Conservation (phyloP, 441 rosid species). For the Erodium moschatum region DNA sequence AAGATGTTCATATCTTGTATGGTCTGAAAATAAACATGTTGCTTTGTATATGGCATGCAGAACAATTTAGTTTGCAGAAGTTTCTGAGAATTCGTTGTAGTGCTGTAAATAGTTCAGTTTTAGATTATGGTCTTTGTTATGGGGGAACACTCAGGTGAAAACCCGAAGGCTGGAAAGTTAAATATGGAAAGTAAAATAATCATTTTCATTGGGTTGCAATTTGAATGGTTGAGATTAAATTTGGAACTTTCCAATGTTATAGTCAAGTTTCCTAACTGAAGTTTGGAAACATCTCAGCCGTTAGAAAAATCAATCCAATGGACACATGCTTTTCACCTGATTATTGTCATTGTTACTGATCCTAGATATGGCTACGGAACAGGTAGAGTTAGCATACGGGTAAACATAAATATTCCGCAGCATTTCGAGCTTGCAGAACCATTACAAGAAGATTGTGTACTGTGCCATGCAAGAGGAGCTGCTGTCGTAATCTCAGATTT, state of each 20-base stretch:
- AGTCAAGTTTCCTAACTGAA: no score
- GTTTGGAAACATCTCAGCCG: no score
- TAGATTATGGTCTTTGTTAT: not conserved
- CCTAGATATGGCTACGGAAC: slow-evolving; percentile 25
- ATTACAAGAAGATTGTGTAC: slow-evolving; percentile 64
- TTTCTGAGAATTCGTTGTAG: not conserved
- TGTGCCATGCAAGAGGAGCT: slow-evolving; percentile 85
- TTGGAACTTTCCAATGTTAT: no score
- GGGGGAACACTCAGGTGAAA: no score
- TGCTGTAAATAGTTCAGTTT: not conserved
- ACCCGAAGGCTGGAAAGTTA: no score
- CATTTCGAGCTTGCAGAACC: slow-evolving; percentile 68
- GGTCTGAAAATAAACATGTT: not conserved
- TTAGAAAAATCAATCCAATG: no score
- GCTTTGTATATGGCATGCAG: not conserved
- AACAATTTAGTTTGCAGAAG: not conserved
- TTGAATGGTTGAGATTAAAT: no score
- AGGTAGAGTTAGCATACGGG: slow-evolving; percentile 59
- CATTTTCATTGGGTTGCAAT: no score
- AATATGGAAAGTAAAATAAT: no score
- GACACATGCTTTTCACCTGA: no score
- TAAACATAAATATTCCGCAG: slow-evolving; percentile 56
- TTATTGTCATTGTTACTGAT: not conserved
- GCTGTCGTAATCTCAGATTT: slow-evolving; percentile 40
- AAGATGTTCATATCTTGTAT: not conserved